Evolutionary conservation across 768 basidiomycete species (phyloP).

Genomic region (Auricularia cornea): DNA sequence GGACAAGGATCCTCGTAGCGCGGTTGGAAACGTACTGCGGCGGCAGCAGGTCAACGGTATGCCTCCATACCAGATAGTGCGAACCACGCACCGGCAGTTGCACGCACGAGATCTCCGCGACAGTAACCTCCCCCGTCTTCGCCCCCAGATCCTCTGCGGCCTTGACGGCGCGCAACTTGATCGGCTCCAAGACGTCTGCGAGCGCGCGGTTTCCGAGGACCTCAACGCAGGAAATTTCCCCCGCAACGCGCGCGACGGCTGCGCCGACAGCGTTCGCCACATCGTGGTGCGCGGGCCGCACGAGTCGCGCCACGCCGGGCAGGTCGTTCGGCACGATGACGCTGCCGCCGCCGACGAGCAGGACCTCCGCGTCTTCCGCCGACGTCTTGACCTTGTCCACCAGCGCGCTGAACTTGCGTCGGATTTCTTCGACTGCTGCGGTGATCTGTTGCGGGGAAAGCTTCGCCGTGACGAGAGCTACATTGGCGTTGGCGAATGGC

Average conservation of each 20-base stretch:
- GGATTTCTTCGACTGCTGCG: neutral
- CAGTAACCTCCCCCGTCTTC: constrained; percentile 30
- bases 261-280: constrained; percentile 29
- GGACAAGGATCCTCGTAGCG: constrained; percentile 48
- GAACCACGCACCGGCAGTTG: constrained; percentile 40
- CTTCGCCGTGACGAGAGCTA: neutral
- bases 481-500: constrained; percentile 20
- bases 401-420: neutral
- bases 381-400: constrained; percentile 51
- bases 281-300: constrained; percentile 38
- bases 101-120: constrained; percentile 49
- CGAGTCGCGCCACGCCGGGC: constrained; percentile 40
- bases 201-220: constrained; percentile 22
- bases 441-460: neutral
- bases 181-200: constrained; percentile 23
- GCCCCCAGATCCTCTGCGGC: constrained; percentile 37
- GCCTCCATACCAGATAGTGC: too few relatives aligned
- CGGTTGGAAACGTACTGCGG: constrained; percentile 46
- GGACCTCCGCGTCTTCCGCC: constrained; percentile 44
- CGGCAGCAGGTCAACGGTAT: too few relatives aligned
- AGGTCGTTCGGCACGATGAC: constrained; percentile 47
- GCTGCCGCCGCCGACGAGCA: constrained; percentile 60
- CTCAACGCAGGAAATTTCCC: constrained; percentile 39
- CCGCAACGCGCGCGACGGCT: constrained; percentile 55
- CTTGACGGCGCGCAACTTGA: constrained; percentile 29